Base-by-base conservation (phyloP, 495 filamentous ascomycete genomes). In the Hypoxylon intermedium region DNA sequence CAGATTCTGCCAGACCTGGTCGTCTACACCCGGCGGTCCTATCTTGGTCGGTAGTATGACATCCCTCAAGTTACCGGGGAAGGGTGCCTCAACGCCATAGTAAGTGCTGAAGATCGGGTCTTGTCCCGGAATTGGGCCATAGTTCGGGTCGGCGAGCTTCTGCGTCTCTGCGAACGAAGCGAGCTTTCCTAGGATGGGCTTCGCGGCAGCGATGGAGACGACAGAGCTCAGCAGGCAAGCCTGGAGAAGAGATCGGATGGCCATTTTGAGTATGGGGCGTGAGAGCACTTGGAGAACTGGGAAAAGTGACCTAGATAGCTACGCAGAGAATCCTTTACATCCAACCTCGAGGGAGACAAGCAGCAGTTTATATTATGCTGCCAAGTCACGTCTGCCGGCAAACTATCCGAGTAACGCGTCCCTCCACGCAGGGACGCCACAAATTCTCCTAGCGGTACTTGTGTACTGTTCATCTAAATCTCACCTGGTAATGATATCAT, bases 1-100 rank as follows among this genome's bases (percentile, higher is more conserved):
- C 6, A 84, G 68, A 58, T 84, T 83, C 59, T 84, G 82, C 72
- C 79, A 83, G 9, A 77, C 68, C 15, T 69, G 45, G 62, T 84
- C 81, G 51, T 83, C 79, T 9, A 58, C 58, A 2, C 67, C 78
- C 0, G 75, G 72, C 1, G 70, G 70, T 0, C 78, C 78, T 0
- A 62, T 34, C 3, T 65, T 26, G 0, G 77, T 79, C 1, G 79
- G 73, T n/a, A 76, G 56, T 65, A 82, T 61, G 36, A 75, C 71
- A 33, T 74, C 67, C 6, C 64, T 67, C 55, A 78, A 67, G 59
- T 81, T 75, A 16, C 71, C 78, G 13, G 79, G 79, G 51, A 80
- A 82, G 3, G 79, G 77, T 7, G 69, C 42, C 21, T 60, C 63
- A 23, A 71, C 71, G 41, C 79, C 80, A 31, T 67, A 67, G 66